These are phyloP conservation scores for Celoporthe dispersa DNA, from an alignment of 2,329 filamentous ascomycete genomes.

Conservation along the genomic window DNA sequence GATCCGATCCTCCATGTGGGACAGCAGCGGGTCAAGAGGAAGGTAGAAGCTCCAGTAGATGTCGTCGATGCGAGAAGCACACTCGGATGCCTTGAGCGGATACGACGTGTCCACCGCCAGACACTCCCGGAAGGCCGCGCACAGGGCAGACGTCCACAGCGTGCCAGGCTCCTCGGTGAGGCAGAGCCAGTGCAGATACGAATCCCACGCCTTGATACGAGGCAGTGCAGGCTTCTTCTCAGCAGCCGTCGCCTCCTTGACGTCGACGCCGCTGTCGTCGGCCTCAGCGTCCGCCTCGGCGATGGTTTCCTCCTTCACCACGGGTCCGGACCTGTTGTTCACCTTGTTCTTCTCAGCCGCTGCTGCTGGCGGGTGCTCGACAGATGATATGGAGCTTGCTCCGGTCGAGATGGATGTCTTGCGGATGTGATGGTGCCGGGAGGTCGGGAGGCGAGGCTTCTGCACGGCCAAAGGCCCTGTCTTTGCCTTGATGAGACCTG, in stretches of 20 bases:
- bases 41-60: conserved; percentile 31
- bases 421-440: conserved; percentile 23
- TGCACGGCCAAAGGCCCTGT: conserved; percentile 16
- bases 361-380: neutral
- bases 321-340: neutral
- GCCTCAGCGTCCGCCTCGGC: conserved; percentile 16
- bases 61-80: conserved; percentile 28
- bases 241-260: neutral
- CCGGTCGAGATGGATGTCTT: conserved; percentile 25
- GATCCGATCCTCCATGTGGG: conserved; percentile 28
- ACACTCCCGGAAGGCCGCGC: conserved; percentile 26
- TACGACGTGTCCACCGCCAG: neutral
- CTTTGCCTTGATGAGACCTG: conserved; percentile 25
- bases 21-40: conserved; percentile 23
- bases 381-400: conserved; percentile 12
- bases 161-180: conserved; percentile 26
- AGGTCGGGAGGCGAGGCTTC: conserved; percentile 26
- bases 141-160: conserved; percentile 27
- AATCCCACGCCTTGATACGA: conserved; percentile 25
- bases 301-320: conserved; percentile 22
- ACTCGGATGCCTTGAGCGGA: conserved; percentile 17
- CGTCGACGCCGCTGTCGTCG: neutral
- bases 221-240: conserved; percentile 11
- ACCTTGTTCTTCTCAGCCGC: conserved; percentile 2
- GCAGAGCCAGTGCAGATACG: conserved; percentile 28